Base-by-base conservation (phyloP, 208 protist genomes). In the Acanthamoeba lenticulata region DNA sequence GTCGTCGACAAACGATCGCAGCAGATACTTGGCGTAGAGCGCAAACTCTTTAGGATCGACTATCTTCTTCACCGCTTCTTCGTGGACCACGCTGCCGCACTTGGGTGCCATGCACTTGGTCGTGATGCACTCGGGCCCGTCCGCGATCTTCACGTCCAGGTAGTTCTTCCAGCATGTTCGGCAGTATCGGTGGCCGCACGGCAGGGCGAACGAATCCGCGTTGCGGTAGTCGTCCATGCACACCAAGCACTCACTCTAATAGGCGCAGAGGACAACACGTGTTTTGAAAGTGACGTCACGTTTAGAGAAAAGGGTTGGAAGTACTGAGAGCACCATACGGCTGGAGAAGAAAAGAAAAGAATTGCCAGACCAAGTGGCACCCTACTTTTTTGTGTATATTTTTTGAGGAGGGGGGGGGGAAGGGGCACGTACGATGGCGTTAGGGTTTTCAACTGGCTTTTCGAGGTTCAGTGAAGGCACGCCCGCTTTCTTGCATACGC, bases 111-210 rank as follows among this genome's bases (percentile, higher is more conserved):
- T 94, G 60, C 96, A 97, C 32, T 38, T 94, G 32, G 93, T 88
- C 19, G 83, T 79, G 49, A 97, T 85, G 52, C 85, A 96, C 32
- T 92, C 52, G 4, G 83, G 77, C 21, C 96, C 97, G 49, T 97
- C 95, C 1, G 92, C 62, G 72, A 97, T 93, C 42, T 97, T 95
- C 1, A 94, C 92, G 38, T 94, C 94, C 32, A 97, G 62, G 94
- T 97, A 96, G 27, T 90, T 55, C 55, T 94, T 93, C 94, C 95
- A 98, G 47, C 97, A 98, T 17, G 94, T 19, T 32, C 94, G 62
- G 95, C 97, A 98, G 77, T 98, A 97, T 60, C 90, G 83, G 65
- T 98, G 97, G 49, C 93, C 77, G 52, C 97, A 98, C 3, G 93
- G 79, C 38, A 98, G 36, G 42, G 94, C 90, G 57, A 95, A 94